A percentile compares a stretch with the other conserved stretches of the same genome.
These are phyloP conservation scores for Bruguiera hainesii DNA, from an alignment of 441 rosid genomes.

Conservation along the genomic window DNA sequence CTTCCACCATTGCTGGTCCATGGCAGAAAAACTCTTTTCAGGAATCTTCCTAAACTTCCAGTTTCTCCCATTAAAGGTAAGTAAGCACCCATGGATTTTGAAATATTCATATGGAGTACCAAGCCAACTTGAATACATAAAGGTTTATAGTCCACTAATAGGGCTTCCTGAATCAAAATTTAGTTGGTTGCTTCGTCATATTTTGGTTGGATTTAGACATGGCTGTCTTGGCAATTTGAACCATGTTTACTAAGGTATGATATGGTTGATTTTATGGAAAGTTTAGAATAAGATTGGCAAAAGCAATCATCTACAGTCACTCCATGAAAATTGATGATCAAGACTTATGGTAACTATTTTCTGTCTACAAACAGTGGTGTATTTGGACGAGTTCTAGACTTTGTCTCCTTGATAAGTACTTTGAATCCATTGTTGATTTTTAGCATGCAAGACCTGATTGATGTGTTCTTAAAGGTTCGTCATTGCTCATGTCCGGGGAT, in stretches of 20 bases:
- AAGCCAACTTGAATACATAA: neutral
- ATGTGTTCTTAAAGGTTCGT: neutral
- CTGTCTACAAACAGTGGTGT: neutral
- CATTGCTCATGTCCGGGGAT: neutral
- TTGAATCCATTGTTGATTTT: neutral
- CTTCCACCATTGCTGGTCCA: constrained; percentile 37
- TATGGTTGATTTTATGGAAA: neutral
- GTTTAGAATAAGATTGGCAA: neutral
- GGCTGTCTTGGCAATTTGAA: neutral
- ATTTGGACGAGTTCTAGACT: neutral
- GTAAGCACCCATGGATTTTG: neutral
- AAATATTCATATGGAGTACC: too few species aligned
- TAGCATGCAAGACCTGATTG: neutral
- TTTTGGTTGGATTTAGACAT: neutral
- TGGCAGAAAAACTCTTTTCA: constrained; percentile 40
- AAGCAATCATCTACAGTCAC: neutral
- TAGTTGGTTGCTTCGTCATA: neutral
- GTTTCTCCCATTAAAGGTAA: constrained; percentile 41
- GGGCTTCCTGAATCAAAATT: neutral
- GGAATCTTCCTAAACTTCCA: constrained; percentile 34
- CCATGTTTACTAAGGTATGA: neutral
- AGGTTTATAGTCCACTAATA: neutral
- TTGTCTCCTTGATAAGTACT: neutral
- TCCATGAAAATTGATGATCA: neutral
- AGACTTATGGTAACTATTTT: neutral